Conservation (phyloP, 306 rosid species). For the Geum urbanum region DNA sequence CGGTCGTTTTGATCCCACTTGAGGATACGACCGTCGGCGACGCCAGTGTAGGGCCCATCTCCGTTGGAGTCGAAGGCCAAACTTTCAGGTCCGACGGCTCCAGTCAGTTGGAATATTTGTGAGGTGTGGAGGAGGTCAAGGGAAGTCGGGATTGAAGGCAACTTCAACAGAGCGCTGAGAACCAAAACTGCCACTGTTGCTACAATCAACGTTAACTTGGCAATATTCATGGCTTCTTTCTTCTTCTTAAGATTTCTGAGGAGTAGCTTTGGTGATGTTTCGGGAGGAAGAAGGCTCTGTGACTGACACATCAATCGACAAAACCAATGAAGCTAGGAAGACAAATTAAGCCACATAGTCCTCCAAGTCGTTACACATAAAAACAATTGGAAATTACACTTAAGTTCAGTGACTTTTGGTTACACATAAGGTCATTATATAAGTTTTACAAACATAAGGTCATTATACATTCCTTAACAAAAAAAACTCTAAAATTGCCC, state of each 20-base stretch:
- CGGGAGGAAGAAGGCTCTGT: no score
- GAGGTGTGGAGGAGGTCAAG: constrained; percentile 50
- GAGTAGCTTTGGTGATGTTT: neutral
- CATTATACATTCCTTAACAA: no score
- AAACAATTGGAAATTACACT: no score
- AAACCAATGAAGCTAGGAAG: no score
- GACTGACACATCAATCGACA: no score
- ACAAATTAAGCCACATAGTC: no score
- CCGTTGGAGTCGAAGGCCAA: constrained; percentile 62
- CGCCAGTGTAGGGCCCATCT: constrained; percentile 83
- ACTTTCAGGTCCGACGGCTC: constrained; percentile 89
- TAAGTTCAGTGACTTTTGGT: no score
- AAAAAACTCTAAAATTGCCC: no score
- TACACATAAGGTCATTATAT: no score
- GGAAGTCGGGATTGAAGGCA: constrained; percentile 41
- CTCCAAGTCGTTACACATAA: no score
- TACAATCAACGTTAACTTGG: constrained; percentile 23
- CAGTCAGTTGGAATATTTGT: constrained; percentile 33
- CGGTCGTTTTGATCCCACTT: constrained; percentile 57
- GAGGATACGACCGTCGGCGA: constrained; percentile 84
- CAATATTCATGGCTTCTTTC: constrained; percentile 31
- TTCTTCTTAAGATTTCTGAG: neutral
- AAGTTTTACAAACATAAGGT: no score
- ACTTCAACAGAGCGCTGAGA: constrained; percentile 27
- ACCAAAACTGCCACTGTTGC: constrained; percentile 36